Conservation (phyloP, 1,284 basidiomycete species). For the Moniliophthora roreri region DNA sequence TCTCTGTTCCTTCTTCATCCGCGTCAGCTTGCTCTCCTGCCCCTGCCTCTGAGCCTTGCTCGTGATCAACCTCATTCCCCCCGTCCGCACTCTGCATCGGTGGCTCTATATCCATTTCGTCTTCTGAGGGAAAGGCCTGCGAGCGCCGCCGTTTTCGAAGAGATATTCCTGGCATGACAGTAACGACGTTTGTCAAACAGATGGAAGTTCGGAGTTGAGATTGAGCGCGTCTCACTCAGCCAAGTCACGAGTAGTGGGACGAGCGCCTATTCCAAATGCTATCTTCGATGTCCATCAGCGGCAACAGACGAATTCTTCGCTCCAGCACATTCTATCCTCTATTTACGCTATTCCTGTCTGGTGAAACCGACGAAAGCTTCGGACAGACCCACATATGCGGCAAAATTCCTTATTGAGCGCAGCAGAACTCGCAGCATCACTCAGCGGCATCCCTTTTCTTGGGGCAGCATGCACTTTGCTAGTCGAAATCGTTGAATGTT, state of each 20-base stretch:
- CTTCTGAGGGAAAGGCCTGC: constrained; percentile 37
- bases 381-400: too few relatives aligned
- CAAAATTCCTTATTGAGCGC: constrained; percentile 20
- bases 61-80: constrained; percentile 14
- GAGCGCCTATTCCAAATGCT: neutral
- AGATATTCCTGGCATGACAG: constrained; percentile 20
- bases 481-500: constrained; percentile 39
- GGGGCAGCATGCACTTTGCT: constrained; percentile 38
- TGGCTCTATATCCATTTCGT: constrained; percentile 24
- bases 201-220: too few relatives aligned
- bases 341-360: too few relatives aligned
- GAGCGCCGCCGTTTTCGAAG: constrained; percentile 50
- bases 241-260: neutral
- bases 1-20: constrained; percentile 24
- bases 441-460: constrained; percentile 44
- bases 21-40: constrained; percentile 8
- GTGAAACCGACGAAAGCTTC: too few relatives aligned
- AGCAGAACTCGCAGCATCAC: constrained; percentile 39
- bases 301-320: too few relatives aligned
- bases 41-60: constrained; percentile 16
- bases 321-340: too few relatives aligned
- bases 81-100: constrained; percentile 15
- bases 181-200: too few relatives aligned
- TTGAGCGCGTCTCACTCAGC: too few relatives aligned
- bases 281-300: too few relatives aligned